Conservation (phyloP, 495 filamentous ascomycete genomes). For the Daldinia concentrica region DNA sequence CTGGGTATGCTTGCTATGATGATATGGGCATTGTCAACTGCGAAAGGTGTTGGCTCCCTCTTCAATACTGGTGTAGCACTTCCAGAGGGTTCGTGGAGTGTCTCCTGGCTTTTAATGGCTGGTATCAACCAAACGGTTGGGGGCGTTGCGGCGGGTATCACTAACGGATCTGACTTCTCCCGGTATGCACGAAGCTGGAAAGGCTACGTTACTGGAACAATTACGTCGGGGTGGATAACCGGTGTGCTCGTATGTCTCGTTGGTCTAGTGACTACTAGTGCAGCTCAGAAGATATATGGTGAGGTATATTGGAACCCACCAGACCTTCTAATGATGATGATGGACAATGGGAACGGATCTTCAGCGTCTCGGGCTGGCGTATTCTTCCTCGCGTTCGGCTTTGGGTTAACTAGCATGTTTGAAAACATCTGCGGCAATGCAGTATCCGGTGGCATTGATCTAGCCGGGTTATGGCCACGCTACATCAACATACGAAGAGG, state of each 20-base stretch:
- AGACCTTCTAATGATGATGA: slow-evolving; percentile 45
- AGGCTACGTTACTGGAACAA: slow-evolving; percentile 48
- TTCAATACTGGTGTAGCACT: slow-evolving; percentile 36
- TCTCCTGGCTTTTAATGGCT: slow-evolving; percentile 49
- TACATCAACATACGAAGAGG: slow-evolving; percentile 63
- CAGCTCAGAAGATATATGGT: slow-evolving; percentile 52
- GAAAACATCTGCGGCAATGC: slow-evolving; percentile 45
- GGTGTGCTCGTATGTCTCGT: slow-evolving; percentile 45
- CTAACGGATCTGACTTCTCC: slow-evolving; percentile 54
- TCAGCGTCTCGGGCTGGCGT: slow-evolving; percentile 50
- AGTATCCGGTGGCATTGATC: slow-evolving; percentile 54
- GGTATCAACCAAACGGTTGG: slow-evolving; percentile 49
- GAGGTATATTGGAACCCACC: slow-evolving; percentile 53
- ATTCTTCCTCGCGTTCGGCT: slow-evolving; percentile 49
- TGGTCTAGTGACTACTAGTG: slow-evolving; percentile 50
- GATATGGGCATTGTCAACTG: slow-evolving; percentile 51
- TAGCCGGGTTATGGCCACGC: slow-evolving; percentile 56
- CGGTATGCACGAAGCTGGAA: slow-evolving; percentile 44
- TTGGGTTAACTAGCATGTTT: slow-evolving; percentile 43
- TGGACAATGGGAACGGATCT: slow-evolving; percentile 39
- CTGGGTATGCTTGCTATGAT: slow-evolving; percentile 50
- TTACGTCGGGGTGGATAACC: slow-evolving; percentile 47
- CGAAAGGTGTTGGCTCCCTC: slow-evolving; percentile 48
- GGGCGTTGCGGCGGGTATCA: slow-evolving; percentile 51
- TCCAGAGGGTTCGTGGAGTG: slow-evolving; percentile 37